Conservation (phyloP, 176 grass and related monocot species). For the Raddia distichophylla region DNA sequence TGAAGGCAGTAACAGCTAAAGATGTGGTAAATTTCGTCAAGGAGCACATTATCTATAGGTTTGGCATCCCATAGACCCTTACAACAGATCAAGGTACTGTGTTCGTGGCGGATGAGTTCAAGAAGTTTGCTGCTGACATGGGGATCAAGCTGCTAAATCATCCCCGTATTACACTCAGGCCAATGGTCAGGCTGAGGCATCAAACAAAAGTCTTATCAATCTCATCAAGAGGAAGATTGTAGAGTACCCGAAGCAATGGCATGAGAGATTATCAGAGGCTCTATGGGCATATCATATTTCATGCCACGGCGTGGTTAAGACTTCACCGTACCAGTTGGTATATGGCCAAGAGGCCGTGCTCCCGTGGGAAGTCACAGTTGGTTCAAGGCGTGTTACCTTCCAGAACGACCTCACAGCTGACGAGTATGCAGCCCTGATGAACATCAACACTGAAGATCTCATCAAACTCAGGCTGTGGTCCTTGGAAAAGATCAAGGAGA, state of each 20-base stretch:
- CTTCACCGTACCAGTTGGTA: no score
- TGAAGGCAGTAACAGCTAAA: neutral
- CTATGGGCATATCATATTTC: neutral
- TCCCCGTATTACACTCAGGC: neutral
- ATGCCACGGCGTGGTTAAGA: neutral
- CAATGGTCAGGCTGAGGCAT: neutral
- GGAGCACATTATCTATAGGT: neutral
- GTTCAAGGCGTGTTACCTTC: no score
- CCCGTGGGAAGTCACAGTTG: no score
- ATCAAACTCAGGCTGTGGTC: no score
- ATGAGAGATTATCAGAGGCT: neutral
- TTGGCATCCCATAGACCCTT: neutral
- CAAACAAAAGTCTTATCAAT: neutral
- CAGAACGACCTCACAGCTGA: no score
- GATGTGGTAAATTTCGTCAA: neutral
- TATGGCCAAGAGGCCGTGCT: no score
- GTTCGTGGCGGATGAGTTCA: neutral
- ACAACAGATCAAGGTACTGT: neutral
- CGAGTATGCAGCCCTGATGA: no score
- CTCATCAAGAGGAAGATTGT: neutral
- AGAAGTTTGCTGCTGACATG: neutral
- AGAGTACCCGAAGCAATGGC: neutral
- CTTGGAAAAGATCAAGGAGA: no score
- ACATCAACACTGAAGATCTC: no score
- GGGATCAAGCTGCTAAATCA: neutral